phyloP scores from a whole-genome alignment of 345 rosid species.

The Pistacia integerrima region DNA sequence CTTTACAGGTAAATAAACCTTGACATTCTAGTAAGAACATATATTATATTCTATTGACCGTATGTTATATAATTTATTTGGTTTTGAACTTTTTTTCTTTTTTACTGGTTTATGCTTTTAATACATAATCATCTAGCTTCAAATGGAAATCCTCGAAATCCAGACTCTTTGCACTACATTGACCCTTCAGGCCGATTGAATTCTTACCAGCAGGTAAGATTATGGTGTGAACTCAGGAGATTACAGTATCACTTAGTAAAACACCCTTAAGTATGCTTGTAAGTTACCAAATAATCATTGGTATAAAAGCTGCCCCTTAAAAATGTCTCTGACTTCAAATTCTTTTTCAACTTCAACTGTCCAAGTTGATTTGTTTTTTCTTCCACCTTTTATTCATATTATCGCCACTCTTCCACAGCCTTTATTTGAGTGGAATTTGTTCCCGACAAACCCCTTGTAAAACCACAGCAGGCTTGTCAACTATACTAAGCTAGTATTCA shows the following conservation, averaged over 20 bases:
- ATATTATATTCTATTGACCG: neutral
- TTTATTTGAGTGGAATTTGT: neutral
- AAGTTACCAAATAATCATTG: neutral
- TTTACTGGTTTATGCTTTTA: neutral
- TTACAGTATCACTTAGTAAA: neutral
- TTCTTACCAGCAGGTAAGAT: conserved; percentile 73
- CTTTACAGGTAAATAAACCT: conserved; percentile 66
- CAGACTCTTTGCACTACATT: conserved; percentile 77
- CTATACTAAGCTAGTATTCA: neutral
- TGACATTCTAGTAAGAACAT: neutral
- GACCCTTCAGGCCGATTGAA: conserved; percentile 79
- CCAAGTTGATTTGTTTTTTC: neutral
- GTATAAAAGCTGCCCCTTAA: neutral
- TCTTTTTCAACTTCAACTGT: neutral
- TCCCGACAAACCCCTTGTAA: neutral
- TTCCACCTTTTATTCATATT: neutral
- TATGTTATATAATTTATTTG: neutral
- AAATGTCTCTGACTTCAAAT: neutral
- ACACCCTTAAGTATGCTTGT: neutral
- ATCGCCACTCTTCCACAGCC: neutral
- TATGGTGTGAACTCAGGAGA: neutral
- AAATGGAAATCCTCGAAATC: conserved; percentile 72
- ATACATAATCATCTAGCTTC: conserved; percentile 55
- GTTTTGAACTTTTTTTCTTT: neutral
- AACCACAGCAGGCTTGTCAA: neutral